Percentiles rank a stretch among this genome's conserved stretches.
phyloP scores from a whole-genome alignment of 495 filamentous ascomycete species.

The Aspergillus wentii region DNA sequence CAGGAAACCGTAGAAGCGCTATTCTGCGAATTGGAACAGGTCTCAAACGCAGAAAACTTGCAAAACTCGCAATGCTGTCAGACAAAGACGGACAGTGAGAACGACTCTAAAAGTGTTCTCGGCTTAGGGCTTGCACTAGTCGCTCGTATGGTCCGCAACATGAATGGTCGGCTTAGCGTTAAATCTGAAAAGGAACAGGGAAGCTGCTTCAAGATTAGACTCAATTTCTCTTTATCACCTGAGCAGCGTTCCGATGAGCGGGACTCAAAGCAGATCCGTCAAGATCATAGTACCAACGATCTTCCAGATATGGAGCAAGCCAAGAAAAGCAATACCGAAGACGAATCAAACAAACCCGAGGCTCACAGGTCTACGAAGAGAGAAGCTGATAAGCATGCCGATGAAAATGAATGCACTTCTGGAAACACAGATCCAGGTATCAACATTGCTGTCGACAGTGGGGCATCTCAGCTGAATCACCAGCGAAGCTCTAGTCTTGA shows the following conservation, averaged over 20 bases:
- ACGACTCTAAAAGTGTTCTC: constrained; percentile 43
- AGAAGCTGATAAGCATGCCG: too few species aligned
- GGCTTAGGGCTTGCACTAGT: constrained; percentile 86
- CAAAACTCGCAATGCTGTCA: constrained; percentile 25
- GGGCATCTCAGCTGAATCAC: background rate
- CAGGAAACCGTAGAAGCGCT: constrained; percentile 67
- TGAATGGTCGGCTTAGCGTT: constrained; percentile 83
- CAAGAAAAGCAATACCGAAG: too few species aligned
- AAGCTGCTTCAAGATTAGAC: constrained; percentile 61
- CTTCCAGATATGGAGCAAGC: too few species aligned
- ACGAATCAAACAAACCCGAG: too few species aligned
- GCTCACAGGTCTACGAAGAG: too few species aligned
- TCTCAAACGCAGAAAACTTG: constrained; percentile 54
- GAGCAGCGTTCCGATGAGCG: too few species aligned
- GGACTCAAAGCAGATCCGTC: background rate
- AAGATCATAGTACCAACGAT: too few species aligned
- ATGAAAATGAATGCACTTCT: constrained; percentile 1
- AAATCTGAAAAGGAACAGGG: constrained; percentile 86
- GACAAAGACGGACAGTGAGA: constrained; percentile 11
- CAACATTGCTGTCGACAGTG: background rate
- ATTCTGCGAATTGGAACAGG: constrained; percentile 83
- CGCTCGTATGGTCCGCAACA: constrained; percentile 77
- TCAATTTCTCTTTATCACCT: constrained; percentile 29
- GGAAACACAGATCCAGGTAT: background rate
- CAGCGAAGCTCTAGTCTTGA: background rate